Base-by-base conservation (phyloP, 2,329 filamentous ascomycete species). In the Dactylellina leptospora region DNA sequence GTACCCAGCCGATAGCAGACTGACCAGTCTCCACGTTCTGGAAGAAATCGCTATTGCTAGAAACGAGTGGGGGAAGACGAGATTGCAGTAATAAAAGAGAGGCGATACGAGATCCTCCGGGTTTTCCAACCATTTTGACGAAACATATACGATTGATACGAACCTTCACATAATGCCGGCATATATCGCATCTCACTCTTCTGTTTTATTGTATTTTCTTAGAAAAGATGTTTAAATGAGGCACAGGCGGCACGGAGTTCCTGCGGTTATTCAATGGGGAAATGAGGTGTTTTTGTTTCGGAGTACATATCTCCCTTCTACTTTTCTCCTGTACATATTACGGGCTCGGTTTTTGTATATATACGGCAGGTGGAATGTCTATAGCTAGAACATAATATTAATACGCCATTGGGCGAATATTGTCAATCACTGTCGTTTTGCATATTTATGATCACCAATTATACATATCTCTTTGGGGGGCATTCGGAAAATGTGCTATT, bases 1-100 rank as follows among this genome's bases (percentile, higher is more conserved):
- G 33, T 76, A 74, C 62, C 75, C 74, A 33, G 64, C 61, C 20
- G 59, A 75, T 55, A 74, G 59, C 60, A 45, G 56, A 53, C 33
- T 69, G 62, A 38, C 71, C 56, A 51, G 56, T 54, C 27, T 63
- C 44, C 53, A 75, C 61, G 25, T 75, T n/a, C 54, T 75, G 13
- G 61, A 71, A 48, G 74, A 76, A 44, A 72, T 75, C 47, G 51
- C 48, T 22, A 48, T 66, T 47, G 68, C 68, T 10, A 73, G 68
- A 44, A 59, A 53, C 54, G 68, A 73, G 58, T 73, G 68, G 68
- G 68, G 59, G 47, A 73, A 73, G 30, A 44, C 56, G 30, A 60
- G 42, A 25, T 40, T 61, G 55, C 30, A 55, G 40, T 61, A 38
- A 70, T 61, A 40, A 61, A 20, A 48, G 56, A 51, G 23, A 50